Percentiles rank a stretch among this genome's conserved stretches.
phyloP scores from a whole-genome alignment of 805 yeast species.

The Nakazawaea peltata region DNA sequence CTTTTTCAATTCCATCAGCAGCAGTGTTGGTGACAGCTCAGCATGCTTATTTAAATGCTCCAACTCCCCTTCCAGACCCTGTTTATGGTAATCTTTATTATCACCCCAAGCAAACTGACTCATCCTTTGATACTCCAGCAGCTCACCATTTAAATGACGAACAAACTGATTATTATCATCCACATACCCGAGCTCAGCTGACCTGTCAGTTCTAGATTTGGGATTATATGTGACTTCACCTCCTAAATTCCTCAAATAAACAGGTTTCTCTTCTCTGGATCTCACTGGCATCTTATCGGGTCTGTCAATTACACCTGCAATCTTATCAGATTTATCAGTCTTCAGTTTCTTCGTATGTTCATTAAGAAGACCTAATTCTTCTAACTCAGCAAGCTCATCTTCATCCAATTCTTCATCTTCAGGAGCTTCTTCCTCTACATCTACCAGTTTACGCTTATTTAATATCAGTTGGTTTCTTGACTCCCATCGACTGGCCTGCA shows the following conservation, averaged over 20 bases:
- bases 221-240: conserved; percentile 44
- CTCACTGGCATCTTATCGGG: conserved; percentile 37
- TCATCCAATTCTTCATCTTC: conserved; percentile 22
- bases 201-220: conserved; percentile 34
- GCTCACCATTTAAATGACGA: conserved; percentile 48
- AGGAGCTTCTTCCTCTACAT: conserved; percentile 10
- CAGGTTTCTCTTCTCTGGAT: conserved; percentile 71
- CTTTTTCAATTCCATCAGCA: conserved; percentile 26
- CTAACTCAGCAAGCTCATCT: conserved; percentile 35
- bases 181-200: conserved; percentile 22
- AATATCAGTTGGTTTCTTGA: conserved; percentile 22
- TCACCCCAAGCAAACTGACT: conserved; percentile 42
- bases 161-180: conserved; percentile 41
- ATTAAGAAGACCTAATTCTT: conserved; percentile 27
- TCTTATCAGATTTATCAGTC: conserved; percentile 3
- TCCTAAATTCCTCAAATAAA: conserved; percentile 42
- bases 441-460: conserved; percentile 8
- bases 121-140: conserved; percentile 39
- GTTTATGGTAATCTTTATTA: conserved; percentile 5
- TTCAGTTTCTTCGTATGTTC: too few species aligned
- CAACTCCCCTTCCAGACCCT: conserved; percentile 12
- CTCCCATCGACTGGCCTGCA: conserved; percentile 39
- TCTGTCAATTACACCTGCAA: conserved; percentile 14
- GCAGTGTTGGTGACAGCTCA: conserved; percentile 41
- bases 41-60: conserved; percentile 18